Percentiles rank a stretch among this genome's conserved stretches.
These are phyloP conservation scores for Hypoxylon intermedium DNA, from an alignment of 495 filamentous ascomycete species.

Conservation along the genomic window DNA sequence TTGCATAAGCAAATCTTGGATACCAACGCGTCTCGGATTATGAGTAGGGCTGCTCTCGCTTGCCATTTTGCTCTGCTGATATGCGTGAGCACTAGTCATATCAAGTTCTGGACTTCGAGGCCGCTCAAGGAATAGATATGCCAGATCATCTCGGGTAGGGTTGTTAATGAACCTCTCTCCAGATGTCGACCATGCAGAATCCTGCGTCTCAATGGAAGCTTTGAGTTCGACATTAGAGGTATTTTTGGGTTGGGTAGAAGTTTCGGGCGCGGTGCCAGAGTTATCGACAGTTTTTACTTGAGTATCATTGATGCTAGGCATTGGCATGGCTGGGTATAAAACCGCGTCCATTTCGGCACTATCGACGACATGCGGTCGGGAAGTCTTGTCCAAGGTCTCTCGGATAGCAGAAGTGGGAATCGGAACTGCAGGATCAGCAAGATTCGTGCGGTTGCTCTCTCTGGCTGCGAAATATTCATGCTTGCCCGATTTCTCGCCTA, in stretches of 20 bases:
- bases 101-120: slow-evolving; percentile 40
- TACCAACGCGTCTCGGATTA: slow-evolving; percentile 27
- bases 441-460: slow-evolving; percentile 42
- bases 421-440: slow-evolving; percentile 9
- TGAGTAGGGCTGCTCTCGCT: slow-evolving; percentile 11
- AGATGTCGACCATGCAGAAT: slow-evolving; percentile 32
- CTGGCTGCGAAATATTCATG: slow-evolving; percentile 50
- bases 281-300: neutral
- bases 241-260: neutral
- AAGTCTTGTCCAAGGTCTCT: slow-evolving; percentile 17
- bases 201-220: slow-evolving; percentile 6
- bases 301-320: neutral
- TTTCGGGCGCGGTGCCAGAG: neutral
- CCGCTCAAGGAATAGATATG: slow-evolving; percentile 1
- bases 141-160: slow-evolving; percentile 28
- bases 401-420: slow-evolving; percentile 24
- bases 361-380: neutral
- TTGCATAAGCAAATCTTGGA: slow-evolving; percentile 34
- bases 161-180: slow-evolving; percentile 43
- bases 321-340: neutral
- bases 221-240: slow-evolving; percentile 6
- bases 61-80: slow-evolving; percentile 46
- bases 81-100: slow-evolving; percentile 51
- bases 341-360: neutral
- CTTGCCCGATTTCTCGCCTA: slow-evolving; percentile 47